Evolutionary conservation across 2,329 filamentous ascomycete species (phyloP).

Genomic region (Paraphoma chrysanthemicola): DNA sequence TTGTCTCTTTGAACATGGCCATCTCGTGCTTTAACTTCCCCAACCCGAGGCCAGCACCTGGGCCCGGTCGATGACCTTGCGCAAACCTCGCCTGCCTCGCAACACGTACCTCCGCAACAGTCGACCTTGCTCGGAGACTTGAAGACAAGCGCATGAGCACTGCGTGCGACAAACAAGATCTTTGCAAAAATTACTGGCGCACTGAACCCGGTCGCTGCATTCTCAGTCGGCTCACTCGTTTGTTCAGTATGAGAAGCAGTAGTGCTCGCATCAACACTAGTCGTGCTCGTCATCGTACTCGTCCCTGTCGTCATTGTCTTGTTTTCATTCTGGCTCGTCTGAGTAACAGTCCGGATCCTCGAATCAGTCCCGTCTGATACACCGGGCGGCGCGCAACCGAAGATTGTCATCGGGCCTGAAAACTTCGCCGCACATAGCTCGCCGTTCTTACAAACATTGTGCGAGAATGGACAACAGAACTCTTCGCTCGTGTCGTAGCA

Average conservation of each 20-base stretch:
- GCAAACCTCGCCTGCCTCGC: slow-evolving; percentile 5
- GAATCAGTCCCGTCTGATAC: neutral
- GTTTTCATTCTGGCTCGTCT: neutral
- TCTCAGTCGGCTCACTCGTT: neutral
- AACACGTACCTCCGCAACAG: slow-evolving; percentile 11
- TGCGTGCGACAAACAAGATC: neutral
- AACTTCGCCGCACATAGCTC: neutral
- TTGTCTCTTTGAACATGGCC: too few relatives aligned
- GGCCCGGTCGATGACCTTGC: neutral
- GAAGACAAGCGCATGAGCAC: neutral
- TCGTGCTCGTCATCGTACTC: neutral
- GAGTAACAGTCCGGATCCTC: neutral
- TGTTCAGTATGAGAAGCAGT: neutral
- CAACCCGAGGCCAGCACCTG: slow-evolving; percentile 4
- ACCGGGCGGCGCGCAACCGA: neutral
- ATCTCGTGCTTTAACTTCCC: neutral
- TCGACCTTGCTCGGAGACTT: neutral
- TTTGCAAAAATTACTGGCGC: neutral
- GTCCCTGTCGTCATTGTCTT: neutral
- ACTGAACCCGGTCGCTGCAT: neutral
- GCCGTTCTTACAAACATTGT: neutral
- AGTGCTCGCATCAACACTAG: neutral
- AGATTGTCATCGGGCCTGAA: neutral
- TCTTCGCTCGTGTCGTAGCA: neutral
- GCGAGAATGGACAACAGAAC: neutral